phyloP scores from a whole-genome alignment of 1,139 yeast species.

The Magnusiomyces magnusii region DNA sequence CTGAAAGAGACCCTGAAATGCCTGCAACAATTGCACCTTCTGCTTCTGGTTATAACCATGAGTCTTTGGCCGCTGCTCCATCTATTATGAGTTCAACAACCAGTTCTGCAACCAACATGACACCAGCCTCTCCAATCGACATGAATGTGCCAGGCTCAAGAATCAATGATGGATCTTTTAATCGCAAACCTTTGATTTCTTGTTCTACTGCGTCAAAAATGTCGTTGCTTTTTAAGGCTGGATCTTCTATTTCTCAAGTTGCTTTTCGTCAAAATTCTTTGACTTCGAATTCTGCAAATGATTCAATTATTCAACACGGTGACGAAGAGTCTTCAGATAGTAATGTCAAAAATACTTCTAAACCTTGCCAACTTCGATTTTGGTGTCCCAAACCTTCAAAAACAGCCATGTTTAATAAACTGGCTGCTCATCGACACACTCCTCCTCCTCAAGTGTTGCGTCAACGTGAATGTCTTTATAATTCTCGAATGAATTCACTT shows the following conservation, averaged over 20 bases:
- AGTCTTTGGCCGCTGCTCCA: not conserved
- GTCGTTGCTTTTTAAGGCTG: not conserved
- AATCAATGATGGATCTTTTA: not conserved
- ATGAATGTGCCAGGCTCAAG: not conserved
- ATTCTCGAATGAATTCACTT: not conserved
- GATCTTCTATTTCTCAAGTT: not conserved
- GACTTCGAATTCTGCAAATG: not conserved
- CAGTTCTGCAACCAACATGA: not conserved
- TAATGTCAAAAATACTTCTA: not conserved
- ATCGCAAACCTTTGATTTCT: not conserved
- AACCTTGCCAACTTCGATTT: not conserved
- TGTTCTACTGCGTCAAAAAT: not conserved
- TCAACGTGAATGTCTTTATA: not conserved
- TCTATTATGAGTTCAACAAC: not conserved
- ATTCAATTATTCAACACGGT: not conserved
- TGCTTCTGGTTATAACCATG: not conserved
- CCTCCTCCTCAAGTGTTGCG: constrained; percentile 5
- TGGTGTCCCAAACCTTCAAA: constrained; percentile 3
- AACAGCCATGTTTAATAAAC: constrained; percentile 3
- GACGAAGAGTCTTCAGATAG: not conserved
- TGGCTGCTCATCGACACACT: constrained; percentile 4
- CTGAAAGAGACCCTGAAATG: not conserved
- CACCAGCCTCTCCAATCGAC: not conserved
- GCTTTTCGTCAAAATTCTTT: not conserved
- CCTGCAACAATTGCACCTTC: not conserved